Evolutionary conservation across 352 stramenopile genomes (phyloP).

Genomic region (Phytophthora agathidicida): DNA sequence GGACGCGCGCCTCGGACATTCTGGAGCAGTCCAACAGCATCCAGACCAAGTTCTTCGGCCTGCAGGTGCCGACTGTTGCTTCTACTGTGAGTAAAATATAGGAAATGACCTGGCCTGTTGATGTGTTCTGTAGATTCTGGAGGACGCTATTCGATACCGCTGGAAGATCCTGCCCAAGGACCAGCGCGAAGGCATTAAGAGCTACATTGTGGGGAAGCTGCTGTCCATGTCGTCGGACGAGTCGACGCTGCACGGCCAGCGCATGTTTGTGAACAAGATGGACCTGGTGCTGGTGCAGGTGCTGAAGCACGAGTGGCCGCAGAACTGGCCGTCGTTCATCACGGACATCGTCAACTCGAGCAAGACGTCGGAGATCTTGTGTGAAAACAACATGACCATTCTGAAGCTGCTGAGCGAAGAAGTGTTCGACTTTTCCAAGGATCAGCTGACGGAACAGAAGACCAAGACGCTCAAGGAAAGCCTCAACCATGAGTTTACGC

Average conservation of each 20-base stretch:
- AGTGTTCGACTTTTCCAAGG: constrained; percentile 99
- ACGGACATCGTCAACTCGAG: constrained; percentile 94
- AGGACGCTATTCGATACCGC: constrained; percentile 97
- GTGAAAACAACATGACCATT: constrained; percentile 99
- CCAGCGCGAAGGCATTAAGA: constrained; percentile 98
- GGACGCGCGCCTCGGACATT: constrained; percentile 95
- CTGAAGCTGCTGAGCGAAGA: constrained; percentile 99
- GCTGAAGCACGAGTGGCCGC: constrained; percentile 99
- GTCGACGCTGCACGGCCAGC: constrained; percentile 84
- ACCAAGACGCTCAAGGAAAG: constrained; percentile 98
- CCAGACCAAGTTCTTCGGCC: constrained; percentile 93
- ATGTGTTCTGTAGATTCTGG: constrained; percentile 85
- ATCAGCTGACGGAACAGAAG: constrained; percentile 98
- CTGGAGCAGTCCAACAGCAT: constrained; percentile 93
- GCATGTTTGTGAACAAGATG: constrained; percentile 95
- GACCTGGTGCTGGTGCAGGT: constrained; percentile 98
- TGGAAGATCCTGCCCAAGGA: constrained; percentile 97
- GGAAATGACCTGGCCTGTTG: constrained; percentile 4
- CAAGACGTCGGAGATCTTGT: constrained; percentile 97
- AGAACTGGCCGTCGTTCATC: constrained; percentile 99
- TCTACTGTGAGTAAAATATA: too few relatives aligned
- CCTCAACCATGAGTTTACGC: constrained; percentile 97
- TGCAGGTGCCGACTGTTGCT: constrained; percentile 60
- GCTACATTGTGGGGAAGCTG: constrained; percentile 98
- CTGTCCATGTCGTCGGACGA: constrained; percentile 93